Percentiles rank a stretch among this genome's conserved stretches.
Conservation (phyloP, 768 basidiomycete genomes). For the Tylopilus subfusipes region DNA sequence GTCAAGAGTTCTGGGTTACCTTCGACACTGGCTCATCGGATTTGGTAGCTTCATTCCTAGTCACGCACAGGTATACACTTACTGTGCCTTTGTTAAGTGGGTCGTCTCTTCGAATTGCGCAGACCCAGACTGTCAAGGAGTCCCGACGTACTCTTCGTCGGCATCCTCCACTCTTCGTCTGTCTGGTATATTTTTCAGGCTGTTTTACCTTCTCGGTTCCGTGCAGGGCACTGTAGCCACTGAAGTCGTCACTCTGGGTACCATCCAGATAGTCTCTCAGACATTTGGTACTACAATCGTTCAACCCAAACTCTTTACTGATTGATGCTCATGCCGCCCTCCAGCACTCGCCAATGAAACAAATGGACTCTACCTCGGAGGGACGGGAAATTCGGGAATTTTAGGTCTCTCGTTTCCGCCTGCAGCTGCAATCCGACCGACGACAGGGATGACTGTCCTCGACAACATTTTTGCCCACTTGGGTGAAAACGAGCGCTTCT, state of each 20-base stretch:
- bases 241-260: constrained; percentile 46
- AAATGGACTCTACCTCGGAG: constrained; percentile 39
- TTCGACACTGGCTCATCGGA: constrained; percentile 60
- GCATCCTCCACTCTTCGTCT: constrained; percentile 29
- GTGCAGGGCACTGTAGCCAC: constrained; percentile 50
- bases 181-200: constrained; percentile 38
- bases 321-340: neutral
- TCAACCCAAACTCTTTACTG: neutral
- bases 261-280: constrained; percentile 45
- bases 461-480: constrained; percentile 46
- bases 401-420: constrained; percentile 52
- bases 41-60: constrained; percentile 34
- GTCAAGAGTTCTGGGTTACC: constrained; percentile 42
- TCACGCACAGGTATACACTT: constrained; percentile 1
- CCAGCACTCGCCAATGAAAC: constrained; percentile 47
- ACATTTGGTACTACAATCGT: constrained; percentile 38
- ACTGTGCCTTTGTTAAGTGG: constrained; percentile 38
- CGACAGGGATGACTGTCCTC: constrained; percentile 43
- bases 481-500: constrained; percentile 41
- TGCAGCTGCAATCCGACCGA: constrained; percentile 43
- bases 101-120: constrained; percentile 46
- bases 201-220: constrained; percentile 51
- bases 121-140: constrained; percentile 41
- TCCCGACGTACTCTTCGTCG: constrained; percentile 39
- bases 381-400: constrained; percentile 51